Conservation (phyloP, 306 rosid genomes). For the Medicago lupulina region DNA sequence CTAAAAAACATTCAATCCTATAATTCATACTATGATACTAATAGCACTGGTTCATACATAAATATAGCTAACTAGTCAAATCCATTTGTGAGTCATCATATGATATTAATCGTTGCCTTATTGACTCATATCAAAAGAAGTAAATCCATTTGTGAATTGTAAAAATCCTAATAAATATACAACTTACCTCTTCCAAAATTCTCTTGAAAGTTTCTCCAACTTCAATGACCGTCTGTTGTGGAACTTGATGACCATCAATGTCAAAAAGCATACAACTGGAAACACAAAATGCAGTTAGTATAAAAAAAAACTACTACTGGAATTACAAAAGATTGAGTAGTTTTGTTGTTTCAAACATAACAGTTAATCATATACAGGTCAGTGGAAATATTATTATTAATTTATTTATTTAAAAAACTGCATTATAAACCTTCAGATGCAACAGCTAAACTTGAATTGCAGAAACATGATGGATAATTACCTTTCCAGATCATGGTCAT, state of each 20-base stretch:
- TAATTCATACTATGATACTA: neutral
- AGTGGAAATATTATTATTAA: slow-evolving; percentile 13
- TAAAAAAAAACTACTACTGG: neutral
- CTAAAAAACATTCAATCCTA: neutral
- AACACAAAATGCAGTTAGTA: slow-evolving; percentile 36
- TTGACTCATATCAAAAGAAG: neutral
- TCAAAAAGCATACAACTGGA: slow-evolving; percentile 75
- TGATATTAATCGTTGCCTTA: neutral
- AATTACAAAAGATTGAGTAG: slow-evolving; percentile 28
- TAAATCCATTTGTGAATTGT: neutral
- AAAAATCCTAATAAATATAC: neutral
- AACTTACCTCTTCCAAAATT: slow-evolving; percentile 67
- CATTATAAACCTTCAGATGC: slow-evolving; percentile 31
- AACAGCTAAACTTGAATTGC: slow-evolving; percentile 19
- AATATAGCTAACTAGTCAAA: neutral
- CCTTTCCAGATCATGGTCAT: slow-evolving; percentile 97
- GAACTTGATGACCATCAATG: slow-evolving; percentile 74
- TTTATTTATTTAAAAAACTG: slow-evolving; percentile 10
- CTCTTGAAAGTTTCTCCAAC: slow-evolving; percentile 75
- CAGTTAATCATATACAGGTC: slow-evolving; percentile 10
- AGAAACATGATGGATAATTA: slow-evolving; percentile 34
- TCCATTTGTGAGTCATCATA: neutral
- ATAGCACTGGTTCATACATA: neutral
- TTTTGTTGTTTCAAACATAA: slow-evolving; percentile 11
- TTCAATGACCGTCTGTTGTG: slow-evolving; percentile 66